A percentile compares a stretch with the other conserved stretches of the same genome.
Conservation (phyloP, 1,139 yeast genomes). For the Schizosaccharomyces versatilis region DNA sequence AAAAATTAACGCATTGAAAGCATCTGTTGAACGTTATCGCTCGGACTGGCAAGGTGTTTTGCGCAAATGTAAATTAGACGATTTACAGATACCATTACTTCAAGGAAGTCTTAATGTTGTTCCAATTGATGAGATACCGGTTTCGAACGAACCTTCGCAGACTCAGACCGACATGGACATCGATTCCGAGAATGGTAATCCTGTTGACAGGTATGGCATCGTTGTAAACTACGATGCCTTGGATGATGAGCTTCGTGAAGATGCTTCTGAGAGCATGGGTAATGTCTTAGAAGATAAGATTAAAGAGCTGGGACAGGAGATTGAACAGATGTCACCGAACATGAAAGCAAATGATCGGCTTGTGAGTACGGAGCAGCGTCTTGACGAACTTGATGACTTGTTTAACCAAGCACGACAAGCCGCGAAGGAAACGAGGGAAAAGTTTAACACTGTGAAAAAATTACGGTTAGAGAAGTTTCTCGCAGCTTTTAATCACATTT, state of each 20-base stretch:
- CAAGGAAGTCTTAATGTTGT: conserved; percentile 35
- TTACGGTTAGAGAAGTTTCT: conserved; percentile 34
- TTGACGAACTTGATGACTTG: conserved; percentile 42
- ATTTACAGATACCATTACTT: conserved; percentile 38
- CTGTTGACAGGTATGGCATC: conserved; percentile 23
- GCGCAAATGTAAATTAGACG: conserved; percentile 57
- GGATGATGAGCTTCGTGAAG: conserved; percentile 24
- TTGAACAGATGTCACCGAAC: conserved; percentile 54
- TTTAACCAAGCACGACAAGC: conserved; percentile 38
- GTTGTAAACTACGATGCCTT: conserved; percentile 37
- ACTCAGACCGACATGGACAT: conserved; percentile 8
- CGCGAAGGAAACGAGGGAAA: conserved; percentile 34
- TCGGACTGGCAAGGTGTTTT: conserved; percentile 39
- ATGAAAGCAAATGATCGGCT: conserved; percentile 59
- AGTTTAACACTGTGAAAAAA: conserved; percentile 38
- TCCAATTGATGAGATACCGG: conserved; percentile 20
- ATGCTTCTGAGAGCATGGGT: conserved; percentile 19
- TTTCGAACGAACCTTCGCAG: background rate
- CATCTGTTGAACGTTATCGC: conserved; percentile 32
- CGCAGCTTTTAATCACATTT: conserved; percentile 55
- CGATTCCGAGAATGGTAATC: conserved; percentile 10
- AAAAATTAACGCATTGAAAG: conserved; percentile 26
- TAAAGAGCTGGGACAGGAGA: conserved; percentile 31
- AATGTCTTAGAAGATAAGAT: conserved; percentile 26
- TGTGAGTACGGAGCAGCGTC: conserved; percentile 40